These are phyloP conservation scores for Penicillium steckii DNA, from an alignment of 495 filamentous ascomycete genomes.

Conservation along the genomic window DNA sequence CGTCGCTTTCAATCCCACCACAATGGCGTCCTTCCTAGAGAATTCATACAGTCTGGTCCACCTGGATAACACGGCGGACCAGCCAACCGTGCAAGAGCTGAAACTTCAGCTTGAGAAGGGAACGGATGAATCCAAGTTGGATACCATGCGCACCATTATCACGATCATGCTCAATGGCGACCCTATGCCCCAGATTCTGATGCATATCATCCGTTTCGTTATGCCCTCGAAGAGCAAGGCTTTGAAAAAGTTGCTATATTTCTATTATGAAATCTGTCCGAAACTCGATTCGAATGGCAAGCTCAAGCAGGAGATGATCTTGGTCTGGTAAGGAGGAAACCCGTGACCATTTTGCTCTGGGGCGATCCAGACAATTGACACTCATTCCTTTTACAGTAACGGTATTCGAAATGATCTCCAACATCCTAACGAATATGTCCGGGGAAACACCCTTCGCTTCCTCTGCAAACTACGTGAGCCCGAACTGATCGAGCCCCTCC, in stretches of 20 bases:
- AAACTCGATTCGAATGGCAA: conserved; percentile 90
- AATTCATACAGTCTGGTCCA: conserved; percentile 92
- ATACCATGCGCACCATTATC: conserved; percentile 97
- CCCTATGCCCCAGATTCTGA: conserved; percentile 89
- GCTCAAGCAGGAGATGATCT: conserved; percentile 98
- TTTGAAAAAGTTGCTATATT: conserved; percentile 98
- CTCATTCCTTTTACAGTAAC: conserved; percentile 58
- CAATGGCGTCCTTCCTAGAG: conserved; percentile 93
- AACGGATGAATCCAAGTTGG: conserved; percentile 92
- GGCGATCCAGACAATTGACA: conserved; percentile 16
- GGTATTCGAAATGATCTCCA: conserved; percentile 97
- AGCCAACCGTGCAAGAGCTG: conserved; percentile 85
- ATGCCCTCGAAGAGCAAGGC: conserved; percentile 96
- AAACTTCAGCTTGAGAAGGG: conserved; percentile 96
- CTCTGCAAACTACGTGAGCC: conserved; percentile 93
- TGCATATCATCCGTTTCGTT: conserved; percentile 99
- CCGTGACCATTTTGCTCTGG: neutral
- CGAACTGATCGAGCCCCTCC: conserved; percentile 92
- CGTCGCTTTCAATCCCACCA: conserved; percentile 38
- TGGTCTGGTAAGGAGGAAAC: conserved; percentile 80
- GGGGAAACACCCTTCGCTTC: conserved; percentile 95
- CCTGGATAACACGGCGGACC: conserved; percentile 90
- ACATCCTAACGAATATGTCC: conserved; percentile 96
- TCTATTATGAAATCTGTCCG: conserved; percentile 99
- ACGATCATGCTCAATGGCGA: conserved; percentile 98